Evolutionary conservation across 164 flowering plant species (phyloP), one percentile per base, ranked within the genome.

Genomic region (Protea cynaroides): DNA sequence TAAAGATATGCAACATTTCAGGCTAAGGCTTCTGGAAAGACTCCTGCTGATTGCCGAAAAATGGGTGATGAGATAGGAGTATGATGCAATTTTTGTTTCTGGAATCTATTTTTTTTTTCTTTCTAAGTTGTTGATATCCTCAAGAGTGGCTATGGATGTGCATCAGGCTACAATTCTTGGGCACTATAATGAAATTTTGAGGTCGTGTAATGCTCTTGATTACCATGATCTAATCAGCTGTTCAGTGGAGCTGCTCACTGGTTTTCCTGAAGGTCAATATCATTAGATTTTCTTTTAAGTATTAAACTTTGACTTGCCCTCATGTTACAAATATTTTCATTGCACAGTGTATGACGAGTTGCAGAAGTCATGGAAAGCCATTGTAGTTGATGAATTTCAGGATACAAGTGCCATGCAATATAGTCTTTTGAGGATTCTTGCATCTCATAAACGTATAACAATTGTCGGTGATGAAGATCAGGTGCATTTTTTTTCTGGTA

Each of bases 391-490:
- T 79, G 98, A 93, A 73, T 93, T 93, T 72, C 98, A 93, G 78
- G 98, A 93, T 78, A 93, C 98, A 61, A 93, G 98, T 81, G 65
- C 89, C 65, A 87, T 86, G 94, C 98, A 93, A 59, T 93, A 90
- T 69, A 73, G 65, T 65, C 81, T 93, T 59, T 69, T 93, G 38
- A 78, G 75, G 22, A 58, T 78, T 64, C 92, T 93, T 74, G 87
- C 89, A 59, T 90, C 97, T 57, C 96, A 90, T 75, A 80, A 85
- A 60, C 74, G 62, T 63, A 75, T 93, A 64, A 93, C 98, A 62
- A 78, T 93, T 74, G 87, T 93, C 76, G 98, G 98, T 59, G 98
- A 93, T 83, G 98, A 93, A 69, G 98, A 93, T 72, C 98, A 93
- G 92, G 98, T 88, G 59, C 58, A 65, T 17, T 38, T 65, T 7